A percentile compares a stretch with the other conserved stretches of the same genome.
Conservation (phyloP, 2,329 filamentous ascomycete species). For the Phaeosphaeria sp. region DNA sequence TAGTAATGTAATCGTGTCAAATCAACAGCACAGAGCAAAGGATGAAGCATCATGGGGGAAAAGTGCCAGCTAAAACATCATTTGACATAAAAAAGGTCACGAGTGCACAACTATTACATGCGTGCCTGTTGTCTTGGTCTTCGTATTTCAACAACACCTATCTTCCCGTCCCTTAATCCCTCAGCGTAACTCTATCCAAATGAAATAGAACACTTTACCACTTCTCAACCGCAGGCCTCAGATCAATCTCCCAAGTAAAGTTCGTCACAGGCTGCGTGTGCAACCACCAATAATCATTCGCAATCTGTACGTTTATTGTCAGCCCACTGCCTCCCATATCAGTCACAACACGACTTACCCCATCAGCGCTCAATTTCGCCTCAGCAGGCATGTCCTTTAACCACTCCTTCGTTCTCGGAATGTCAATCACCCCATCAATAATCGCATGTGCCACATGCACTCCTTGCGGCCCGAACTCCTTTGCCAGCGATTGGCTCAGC, state of each 20-base stretch:
- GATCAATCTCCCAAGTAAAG: conserved; percentile 83
- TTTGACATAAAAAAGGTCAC: no score
- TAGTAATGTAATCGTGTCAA: no score
- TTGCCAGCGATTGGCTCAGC: conserved; percentile 74
- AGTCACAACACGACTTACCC: conserved; percentile 59
- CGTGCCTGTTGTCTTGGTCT: neutral
- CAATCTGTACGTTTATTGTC: conserved; percentile 68
- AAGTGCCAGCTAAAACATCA: no score
- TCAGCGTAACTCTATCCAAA: neutral
- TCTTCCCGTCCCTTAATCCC: conserved; percentile 1
- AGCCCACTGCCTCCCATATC: neutral
- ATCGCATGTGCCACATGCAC: conserved; percentile 84
- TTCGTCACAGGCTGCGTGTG: conserved; percentile 80
- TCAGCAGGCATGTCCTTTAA: conserved; percentile 62
- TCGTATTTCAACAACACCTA: no score
- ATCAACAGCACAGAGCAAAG: no score
- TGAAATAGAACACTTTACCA: conserved; percentile 63
- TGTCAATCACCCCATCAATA: conserved; percentile 86
- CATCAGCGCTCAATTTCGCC: conserved; percentile 75
- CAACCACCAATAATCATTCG: conserved; percentile 83
- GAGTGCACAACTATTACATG: neutral
- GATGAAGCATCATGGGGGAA: no score
- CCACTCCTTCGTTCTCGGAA: conserved; percentile 70
- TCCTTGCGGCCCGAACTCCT: conserved; percentile 84
- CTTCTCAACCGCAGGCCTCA: conserved; percentile 82